Base-by-base conservation (phyloP, 495 filamentous ascomycete genomes). In the Thozetella sp. region DNA sequence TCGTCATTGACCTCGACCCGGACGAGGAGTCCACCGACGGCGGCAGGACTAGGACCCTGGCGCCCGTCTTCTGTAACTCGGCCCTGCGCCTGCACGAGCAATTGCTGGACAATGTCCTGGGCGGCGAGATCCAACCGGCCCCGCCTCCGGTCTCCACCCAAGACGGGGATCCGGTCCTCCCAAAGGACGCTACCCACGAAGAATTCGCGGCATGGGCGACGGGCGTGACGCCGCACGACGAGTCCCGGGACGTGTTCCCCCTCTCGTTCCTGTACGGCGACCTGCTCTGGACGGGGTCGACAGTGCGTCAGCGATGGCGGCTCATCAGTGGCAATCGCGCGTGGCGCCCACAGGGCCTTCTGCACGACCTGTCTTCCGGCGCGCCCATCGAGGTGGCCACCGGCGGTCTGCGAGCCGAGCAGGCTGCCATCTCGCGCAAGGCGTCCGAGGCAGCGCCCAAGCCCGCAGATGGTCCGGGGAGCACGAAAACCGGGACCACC, bases 221-320 rank as follows among this genome's bases (percentile, higher is more conserved):
- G 27, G 80, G 80, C 55, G 79, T 76, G 55, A 73, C 77, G 4
- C 70, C 71, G 22, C 73, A 82, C 40, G 75, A 77, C 27, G 74
- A 83, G 56, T 67, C 75, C 26, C 66, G 75, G 22, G 80, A 83
- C 63, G 71, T 83, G 37, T 80, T 70, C 63, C 67, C 82, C 22
- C 84, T 80, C 6, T 81, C 80, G 1, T 84, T 84, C 60, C 63
- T 72, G 24, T 84, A 77, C 62, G 79, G 70, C 20, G 82, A 83
- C n/a, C 65, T 83, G 46, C 69, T 75, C 25, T 89, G 86, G 86
- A 83, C 79, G 12, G 86, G 83, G 60, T 84, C 77, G 22, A 87
- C 83, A 15, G 63, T 89, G 24, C 72, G 82, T 30, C 86, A 80
- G 66, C 76, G 85, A 4, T 74, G 86, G 26, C 80, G 86, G n/a